Evolutionary conservation across 345 rosid species (phyloP), one percentile per base, ranked within the genome.

Genomic region (Mallotus nudiflorus): DNA sequence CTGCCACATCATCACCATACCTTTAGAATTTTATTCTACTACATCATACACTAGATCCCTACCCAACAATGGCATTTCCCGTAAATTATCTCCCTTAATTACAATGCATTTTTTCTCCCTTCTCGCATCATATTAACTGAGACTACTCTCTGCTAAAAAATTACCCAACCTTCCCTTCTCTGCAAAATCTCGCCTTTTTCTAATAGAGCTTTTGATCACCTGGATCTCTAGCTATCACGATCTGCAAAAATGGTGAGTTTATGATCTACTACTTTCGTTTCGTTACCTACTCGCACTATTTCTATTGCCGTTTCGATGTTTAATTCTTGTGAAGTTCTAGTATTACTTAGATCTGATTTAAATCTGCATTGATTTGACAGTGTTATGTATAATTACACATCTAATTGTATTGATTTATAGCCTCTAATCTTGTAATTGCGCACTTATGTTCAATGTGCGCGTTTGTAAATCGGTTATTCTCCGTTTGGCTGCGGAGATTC

Each of bases 231-330:
- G 35, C 70, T 64, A 14, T 37, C 48, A 9, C 70, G 70, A 75
- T 75, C 78, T 56, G 66, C 65, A 25, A 75, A 69, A 75, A 75
- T 69, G 78, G 78, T 75, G 52, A 69, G 78, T 57, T 42, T 69
- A 28, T 54, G 78, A 63, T 75, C 70, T 56, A 42, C 7, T 12
- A 42, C 25, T 24, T 33, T 20, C 39, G 59, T 69, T 63, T 69
- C 5, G 3, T 9, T 50, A 48, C 45, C 58, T 18, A 45, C 49
- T n/a, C n/a, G 35, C 27, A 15, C 25, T 4, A 39, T 4, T 50
- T 40, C 19, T 28, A 9, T 27, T 63, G 29, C 44, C 44, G 61
- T 63, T 57, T 39, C 37, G 37, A 40, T 22, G 61, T 13, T 51
- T 40, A 68, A 39, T 33, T 33, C 27, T 74, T 19, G n/a, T 45